Conservation (phyloP, 1,284 basidiomycete genomes). For the Ceratorhiza oryzae-sativae region DNA sequence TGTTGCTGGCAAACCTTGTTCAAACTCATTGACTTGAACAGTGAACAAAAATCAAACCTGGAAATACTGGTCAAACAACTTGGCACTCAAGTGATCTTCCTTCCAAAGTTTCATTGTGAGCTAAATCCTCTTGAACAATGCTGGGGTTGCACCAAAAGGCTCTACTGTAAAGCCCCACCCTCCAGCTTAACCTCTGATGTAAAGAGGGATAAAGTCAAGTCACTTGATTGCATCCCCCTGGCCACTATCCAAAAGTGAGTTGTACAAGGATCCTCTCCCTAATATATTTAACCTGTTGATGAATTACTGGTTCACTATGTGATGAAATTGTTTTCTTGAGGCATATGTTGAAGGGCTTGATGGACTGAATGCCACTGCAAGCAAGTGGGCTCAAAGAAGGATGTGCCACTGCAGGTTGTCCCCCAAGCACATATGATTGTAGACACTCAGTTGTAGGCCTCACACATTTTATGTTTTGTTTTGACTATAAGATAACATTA, state of each 20-base stretch:
- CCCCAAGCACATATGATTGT: too few relatives aligned
- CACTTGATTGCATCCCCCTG: background rate
- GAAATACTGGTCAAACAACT: constrained; percentile 43
- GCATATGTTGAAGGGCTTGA: background rate
- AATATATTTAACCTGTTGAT: background rate
- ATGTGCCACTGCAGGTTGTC: too few relatives aligned
- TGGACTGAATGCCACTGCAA: background rate
- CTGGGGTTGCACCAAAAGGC: constrained; percentile 47
- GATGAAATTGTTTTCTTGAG: background rate
- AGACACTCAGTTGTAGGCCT: too few relatives aligned
- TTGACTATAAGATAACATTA: too few relatives aligned
- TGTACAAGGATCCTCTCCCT: background rate
- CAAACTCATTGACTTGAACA: background rate
- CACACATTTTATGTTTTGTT: too few relatives aligned
- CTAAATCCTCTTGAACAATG: constrained; percentile 52
- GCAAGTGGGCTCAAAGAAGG: constrained; percentile 1
- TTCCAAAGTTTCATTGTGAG: constrained; percentile 52
- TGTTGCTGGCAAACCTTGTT: background rate
- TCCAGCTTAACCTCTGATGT: background rate
- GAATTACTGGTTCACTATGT: background rate
- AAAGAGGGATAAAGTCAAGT: background rate
- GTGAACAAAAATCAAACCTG: constrained; percentile 45
- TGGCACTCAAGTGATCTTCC: constrained; percentile 47
- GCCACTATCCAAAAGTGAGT: background rate
- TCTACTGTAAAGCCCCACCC: background rate